These are phyloP conservation scores for Friedmanniomyces simplex DNA, from an alignment of 495 filamentous ascomycete species.

Conservation along the genomic window DNA sequence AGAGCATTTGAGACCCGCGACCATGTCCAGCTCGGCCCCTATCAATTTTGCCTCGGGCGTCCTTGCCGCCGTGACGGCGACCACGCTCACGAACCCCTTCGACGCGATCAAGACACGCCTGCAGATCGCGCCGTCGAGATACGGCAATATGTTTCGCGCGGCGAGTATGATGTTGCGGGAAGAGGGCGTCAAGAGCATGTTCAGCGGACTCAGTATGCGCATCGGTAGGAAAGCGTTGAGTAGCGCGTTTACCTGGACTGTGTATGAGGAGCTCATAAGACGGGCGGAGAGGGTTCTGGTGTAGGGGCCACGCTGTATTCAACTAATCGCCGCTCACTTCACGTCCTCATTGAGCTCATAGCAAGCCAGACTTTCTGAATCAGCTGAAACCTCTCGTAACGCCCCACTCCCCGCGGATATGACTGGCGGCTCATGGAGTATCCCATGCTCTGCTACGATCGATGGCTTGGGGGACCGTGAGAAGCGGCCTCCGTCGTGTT, in stretches of 20 bases:
- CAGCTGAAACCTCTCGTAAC: slow-evolving; percentile 31
- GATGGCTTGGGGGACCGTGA: slow-evolving; percentile 20
- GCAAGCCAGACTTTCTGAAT: no score
- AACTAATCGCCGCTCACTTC: not conserved
- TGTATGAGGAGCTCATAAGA: slow-evolving; percentile 89
- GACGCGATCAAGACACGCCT: slow-evolving; percentile 93
- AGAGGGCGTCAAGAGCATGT: slow-evolving; percentile 71
- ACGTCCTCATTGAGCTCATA: no score
- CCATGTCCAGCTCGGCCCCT: slow-evolving; percentile 42
- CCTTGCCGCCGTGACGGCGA: slow-evolving; percentile 69
- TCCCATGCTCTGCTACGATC: slow-evolving; percentile 23
- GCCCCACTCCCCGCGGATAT: slow-evolving; percentile 45
- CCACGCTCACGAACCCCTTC: slow-evolving; percentile 86
- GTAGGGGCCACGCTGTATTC: not conserved
- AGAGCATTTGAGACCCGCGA: slow-evolving; percentile 20
- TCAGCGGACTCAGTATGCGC: slow-evolving; percentile 76
- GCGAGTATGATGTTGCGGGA: slow-evolving; percentile 64
- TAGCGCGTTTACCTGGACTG: slow-evolving; percentile 85
- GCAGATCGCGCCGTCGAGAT: slow-evolving; percentile 75
- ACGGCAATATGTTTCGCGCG: slow-evolving; percentile 76
- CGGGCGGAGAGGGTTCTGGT: slow-evolving; percentile 55
- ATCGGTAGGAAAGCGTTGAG: slow-evolving; percentile 89
- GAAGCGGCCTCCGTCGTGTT: slow-evolving; percentile 20
- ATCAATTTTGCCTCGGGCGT: slow-evolving; percentile 81
- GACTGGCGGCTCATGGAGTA: slow-evolving; percentile 43